A percentile compares a stretch with the other conserved stretches of the same genome.
Conservation (phyloP, 306 rosid species). For the Cyclanthera cordifolia region DNA sequence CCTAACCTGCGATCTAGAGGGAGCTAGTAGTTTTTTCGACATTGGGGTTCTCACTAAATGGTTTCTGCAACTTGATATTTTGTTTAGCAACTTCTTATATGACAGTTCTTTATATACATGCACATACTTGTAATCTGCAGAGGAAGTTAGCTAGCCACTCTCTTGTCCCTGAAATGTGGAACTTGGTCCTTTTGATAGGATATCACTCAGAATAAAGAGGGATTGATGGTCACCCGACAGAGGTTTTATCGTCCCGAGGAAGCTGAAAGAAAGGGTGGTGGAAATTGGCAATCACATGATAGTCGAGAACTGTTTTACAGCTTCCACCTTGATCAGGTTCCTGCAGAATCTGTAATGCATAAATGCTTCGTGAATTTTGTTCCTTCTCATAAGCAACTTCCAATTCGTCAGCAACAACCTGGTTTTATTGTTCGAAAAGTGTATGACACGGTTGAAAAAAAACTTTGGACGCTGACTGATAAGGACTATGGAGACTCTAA, state of each 20-base stretch:
- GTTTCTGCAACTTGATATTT: slow-evolving; percentile 1
- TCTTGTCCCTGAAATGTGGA: slow-evolving; percentile 18
- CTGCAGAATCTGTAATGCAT: slow-evolving; percentile 96
- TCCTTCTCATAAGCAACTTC: slow-evolving; percentile 78
- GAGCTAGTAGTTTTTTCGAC: neutral
- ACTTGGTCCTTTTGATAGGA: slow-evolving; percentile 40
- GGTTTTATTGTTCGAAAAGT: slow-evolving; percentile 91
- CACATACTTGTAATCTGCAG: slow-evolving; percentile 11
- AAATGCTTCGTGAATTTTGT: slow-evolving; percentile 85
- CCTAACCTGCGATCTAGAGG: neutral
- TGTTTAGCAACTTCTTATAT: neutral
- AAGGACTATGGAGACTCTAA: slow-evolving; percentile 73
- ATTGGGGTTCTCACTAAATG: neutral
- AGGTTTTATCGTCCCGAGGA: slow-evolving; percentile 99
- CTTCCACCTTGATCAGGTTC: slow-evolving; percentile 89
- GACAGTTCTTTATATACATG: slow-evolving; percentile 5
- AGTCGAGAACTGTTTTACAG: slow-evolving; percentile 91
- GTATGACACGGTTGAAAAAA: slow-evolving; percentile 77
- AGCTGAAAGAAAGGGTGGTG: slow-evolving; percentile 76
- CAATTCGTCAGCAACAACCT: slow-evolving; percentile 72
- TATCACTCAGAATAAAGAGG: slow-evolving; percentile 40
- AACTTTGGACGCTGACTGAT: slow-evolving; percentile 85
- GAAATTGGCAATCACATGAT: slow-evolving; percentile 84
- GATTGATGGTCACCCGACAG: slow-evolving; percentile 73
- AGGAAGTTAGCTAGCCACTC: slow-evolving; percentile 14